phyloP scores from a whole-genome alignment of 495 filamentous ascomycete genomes.

The Articulospora tetracladia region DNA sequence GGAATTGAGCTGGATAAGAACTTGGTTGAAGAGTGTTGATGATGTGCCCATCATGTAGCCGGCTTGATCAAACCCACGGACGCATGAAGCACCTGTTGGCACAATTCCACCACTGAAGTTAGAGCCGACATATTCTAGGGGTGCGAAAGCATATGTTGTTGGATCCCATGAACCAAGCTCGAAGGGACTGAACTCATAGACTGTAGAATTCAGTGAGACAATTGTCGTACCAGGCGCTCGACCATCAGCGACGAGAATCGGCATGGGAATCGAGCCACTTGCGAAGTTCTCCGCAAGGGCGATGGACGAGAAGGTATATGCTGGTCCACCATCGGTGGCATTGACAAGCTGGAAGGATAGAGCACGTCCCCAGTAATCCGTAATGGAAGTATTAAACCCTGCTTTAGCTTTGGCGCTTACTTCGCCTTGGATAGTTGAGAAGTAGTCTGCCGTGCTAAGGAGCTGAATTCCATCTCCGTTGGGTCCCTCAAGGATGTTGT shows the following conservation, averaged over 20 bases:
- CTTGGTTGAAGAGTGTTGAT: slow-evolving; percentile 83
- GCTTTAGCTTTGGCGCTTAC: slow-evolving; percentile 65
- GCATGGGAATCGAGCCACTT: slow-evolving; percentile 73
- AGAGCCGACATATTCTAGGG: slow-evolving; percentile 72
- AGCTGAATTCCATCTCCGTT: slow-evolving; percentile 44
- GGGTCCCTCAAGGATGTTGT: slow-evolving; percentile 72
- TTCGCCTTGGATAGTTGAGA: slow-evolving; percentile 53
- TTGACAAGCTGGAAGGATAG: slow-evolving; percentile 84
- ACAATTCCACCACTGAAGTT: slow-evolving; percentile 68
- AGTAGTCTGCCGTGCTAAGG: slow-evolving; percentile 57
- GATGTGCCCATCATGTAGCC: slow-evolving; percentile 89
- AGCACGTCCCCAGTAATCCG: slow-evolving; percentile 84
- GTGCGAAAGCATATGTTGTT: slow-evolving; percentile 73
- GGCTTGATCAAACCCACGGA: slow-evolving; percentile 78
- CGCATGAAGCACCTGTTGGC: slow-evolving; percentile 44
- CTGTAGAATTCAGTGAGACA: slow-evolving; percentile 72
- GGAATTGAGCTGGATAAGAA: slow-evolving; percentile 56
- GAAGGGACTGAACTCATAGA: slow-evolving; percentile 84
- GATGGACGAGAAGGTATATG: slow-evolving; percentile 87
- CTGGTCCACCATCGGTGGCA: slow-evolving; percentile 68
- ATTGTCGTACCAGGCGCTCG: slow-evolving; percentile 61
- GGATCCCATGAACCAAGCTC: slow-evolving; percentile 87
- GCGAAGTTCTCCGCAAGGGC: slow-evolving; percentile 62
- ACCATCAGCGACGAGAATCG: slow-evolving; percentile 74
- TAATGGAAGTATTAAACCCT: slow-evolving; percentile 73